A percentile compares a stretch with the other conserved stretches of the same genome.
Evolutionary conservation across 2,329 filamentous ascomycete genomes (phyloP).

Genomic region (Lasiodiplodia hormozganensis): DNA sequence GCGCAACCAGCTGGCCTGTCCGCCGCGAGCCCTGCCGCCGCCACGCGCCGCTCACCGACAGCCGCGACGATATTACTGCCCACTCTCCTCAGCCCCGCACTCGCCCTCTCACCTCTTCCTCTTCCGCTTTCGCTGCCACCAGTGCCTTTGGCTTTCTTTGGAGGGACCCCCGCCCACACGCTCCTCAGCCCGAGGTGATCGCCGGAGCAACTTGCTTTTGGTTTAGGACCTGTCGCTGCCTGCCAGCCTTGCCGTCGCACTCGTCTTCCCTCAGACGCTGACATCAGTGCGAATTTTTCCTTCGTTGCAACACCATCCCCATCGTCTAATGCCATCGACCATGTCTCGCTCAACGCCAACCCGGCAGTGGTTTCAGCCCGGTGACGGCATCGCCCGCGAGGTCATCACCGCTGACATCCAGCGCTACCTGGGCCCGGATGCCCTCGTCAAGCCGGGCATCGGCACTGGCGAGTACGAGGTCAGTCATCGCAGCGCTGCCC

Average conservation of each 20-base stretch:
- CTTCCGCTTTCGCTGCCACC: background rate
- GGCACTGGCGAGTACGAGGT: conserved; percentile 55
- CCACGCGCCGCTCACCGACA: conserved; percentile 26
- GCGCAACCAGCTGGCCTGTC: conserved; percentile 23
- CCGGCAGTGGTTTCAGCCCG: conserved; percentile 57
- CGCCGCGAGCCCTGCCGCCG: conserved; percentile 24
- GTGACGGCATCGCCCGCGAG: conserved; percentile 58
- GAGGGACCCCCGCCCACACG: conserved; percentile 1
- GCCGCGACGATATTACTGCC: conserved; percentile 28
- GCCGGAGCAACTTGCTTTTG: conserved; percentile 11
- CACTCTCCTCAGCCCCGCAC: conserved; percentile 27
- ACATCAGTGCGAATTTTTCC: conserved; percentile 46
- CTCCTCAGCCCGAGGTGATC: conserved; percentile 35
- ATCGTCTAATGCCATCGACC: conserved; percentile 34
- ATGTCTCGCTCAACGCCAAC: conserved; percentile 39
- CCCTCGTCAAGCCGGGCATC: conserved; percentile 55
- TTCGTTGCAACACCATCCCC: conserved; percentile 35
- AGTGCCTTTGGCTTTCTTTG: conserved; percentile 18
- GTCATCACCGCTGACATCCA: conserved; percentile 61
- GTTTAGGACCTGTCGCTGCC: conserved; percentile 12
- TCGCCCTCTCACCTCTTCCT: conserved; percentile 9
- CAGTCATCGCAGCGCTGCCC: conserved; percentile 32
- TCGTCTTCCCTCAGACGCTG: conserved; percentile 40
- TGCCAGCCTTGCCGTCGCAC: conserved; percentile 36
- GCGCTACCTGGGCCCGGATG: conserved; percentile 59